Conservation (phyloP, 306 rosid genomes). For the Aeschynomene evenia region DNA sequence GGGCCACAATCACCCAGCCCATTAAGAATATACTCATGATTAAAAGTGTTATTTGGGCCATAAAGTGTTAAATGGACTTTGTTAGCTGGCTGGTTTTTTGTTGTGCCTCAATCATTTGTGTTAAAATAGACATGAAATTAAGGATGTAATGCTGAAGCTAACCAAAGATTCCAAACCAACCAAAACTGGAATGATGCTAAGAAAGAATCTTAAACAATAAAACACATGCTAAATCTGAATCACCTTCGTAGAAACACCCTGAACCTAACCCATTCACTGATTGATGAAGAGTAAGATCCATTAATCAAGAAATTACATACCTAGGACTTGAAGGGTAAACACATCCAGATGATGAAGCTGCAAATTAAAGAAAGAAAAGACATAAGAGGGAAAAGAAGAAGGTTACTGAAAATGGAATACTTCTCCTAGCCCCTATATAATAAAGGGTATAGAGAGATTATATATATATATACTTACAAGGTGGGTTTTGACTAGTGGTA, state of each 20-base stretch:
- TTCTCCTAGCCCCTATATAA: too few species aligned
- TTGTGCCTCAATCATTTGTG: too few species aligned
- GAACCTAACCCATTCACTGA: neutral
- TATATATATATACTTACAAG: constrained; percentile 56
- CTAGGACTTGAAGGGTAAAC: constrained; percentile 76
- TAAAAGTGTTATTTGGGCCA: too few species aligned
- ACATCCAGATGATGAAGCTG: constrained; percentile 69
- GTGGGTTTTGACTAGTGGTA: constrained; percentile 45
- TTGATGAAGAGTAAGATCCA: neutral
- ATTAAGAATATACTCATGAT: too few species aligned
- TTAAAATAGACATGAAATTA: neutral
- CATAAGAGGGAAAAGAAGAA: constrained; percentile 8
- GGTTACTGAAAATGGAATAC: constrained; percentile 11
- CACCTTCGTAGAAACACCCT: neutral
- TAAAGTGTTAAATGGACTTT: too few species aligned
- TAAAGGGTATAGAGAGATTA: too few species aligned
- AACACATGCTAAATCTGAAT: constrained; percentile 7
- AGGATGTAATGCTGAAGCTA: neutral
- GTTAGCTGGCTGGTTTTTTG: too few species aligned
- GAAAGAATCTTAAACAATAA: neutral
- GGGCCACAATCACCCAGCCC: too few species aligned
- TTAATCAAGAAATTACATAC: constrained; percentile 44
- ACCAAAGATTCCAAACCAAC: neutral
- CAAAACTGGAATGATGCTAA: neutral
- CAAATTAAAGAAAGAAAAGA: constrained; percentile 16